phyloP scores from a whole-genome alignment of 164 flowering plant genomes.

The Akebia trifoliata region DNA sequence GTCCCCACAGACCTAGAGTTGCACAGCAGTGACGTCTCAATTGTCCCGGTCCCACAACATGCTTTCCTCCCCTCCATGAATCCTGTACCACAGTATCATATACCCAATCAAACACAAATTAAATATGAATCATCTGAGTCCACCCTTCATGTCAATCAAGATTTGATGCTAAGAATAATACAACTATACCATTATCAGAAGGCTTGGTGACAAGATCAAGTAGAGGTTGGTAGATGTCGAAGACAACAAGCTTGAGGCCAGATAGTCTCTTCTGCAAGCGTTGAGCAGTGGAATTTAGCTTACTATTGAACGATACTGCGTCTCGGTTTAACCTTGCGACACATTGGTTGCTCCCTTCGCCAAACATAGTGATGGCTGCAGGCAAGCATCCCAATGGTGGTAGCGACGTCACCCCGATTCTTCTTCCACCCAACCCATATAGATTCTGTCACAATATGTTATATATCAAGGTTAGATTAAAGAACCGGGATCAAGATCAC shows the following conservation, averaged over 20 bases:
- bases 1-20: constrained; percentile 71
- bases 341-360: constrained; percentile 55
- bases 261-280: constrained; percentile 34
- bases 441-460: constrained; percentile 43
- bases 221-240: constrained; percentile 75
- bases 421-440: constrained; percentile 60
- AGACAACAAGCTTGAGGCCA: constrained; percentile 62
- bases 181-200: constrained; percentile 44
- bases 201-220: constrained; percentile 56
- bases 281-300: constrained; percentile 49
- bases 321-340: constrained; percentile 54
- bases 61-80: constrained; percentile 80
- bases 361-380: constrained; percentile 74
- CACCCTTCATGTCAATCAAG: too few relatives aligned
- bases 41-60: constrained; percentile 81
- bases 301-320: constrained; percentile 58
- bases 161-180: too few relatives aligned
- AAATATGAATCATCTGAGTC: too few relatives aligned
- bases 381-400: constrained; percentile 92
- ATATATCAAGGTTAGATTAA: background rate
- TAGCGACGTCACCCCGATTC: constrained; percentile 67
- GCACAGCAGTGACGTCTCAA: constrained; percentile 79
- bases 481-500: too few relatives aligned
- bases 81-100: too few relatives aligned
- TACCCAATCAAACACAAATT: too few relatives aligned